Conservation (phyloP, 2,329 filamentous ascomycete genomes). For the Beauveria pseudobassiana region DNA sequence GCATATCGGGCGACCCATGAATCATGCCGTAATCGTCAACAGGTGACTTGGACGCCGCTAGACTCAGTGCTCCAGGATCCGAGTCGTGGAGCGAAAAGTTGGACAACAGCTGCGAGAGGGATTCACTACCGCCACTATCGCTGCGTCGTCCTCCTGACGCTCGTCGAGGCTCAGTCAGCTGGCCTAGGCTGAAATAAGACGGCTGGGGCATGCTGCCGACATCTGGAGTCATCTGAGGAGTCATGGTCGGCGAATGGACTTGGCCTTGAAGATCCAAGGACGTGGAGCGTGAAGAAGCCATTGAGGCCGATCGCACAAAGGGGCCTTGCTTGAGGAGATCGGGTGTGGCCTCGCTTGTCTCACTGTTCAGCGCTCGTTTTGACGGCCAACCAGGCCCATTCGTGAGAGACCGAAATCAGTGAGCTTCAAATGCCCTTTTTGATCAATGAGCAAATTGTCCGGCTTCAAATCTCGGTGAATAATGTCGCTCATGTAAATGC, state of each 20-base stretch:
- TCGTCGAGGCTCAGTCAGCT: constrained; percentile 54
- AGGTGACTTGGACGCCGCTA: constrained; percentile 42
- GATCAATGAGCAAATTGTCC: constrained; percentile 94
- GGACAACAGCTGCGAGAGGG: constrained; percentile 72
- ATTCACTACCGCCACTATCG: constrained; percentile 87
- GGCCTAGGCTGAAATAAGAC: constrained; percentile 79
- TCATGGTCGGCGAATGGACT: constrained; percentile 68
- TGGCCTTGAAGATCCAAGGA: constrained; percentile 81
- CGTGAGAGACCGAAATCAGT: constrained; percentile 96
- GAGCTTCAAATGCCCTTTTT: constrained; percentile 91
- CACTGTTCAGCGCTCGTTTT: constrained; percentile 79
- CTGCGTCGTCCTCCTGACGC: constrained; percentile 72
- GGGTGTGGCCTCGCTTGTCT: constrained; percentile 72
- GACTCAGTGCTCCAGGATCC: constrained; percentile 34
- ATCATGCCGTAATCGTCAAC: constrained; percentile 71
- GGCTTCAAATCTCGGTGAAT: constrained; percentile 96
- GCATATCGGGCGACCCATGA: constrained; percentile 70
- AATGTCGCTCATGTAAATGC: constrained; percentile 88
- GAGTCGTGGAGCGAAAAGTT: constrained; percentile 67
- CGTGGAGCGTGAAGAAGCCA: constrained; percentile 84
- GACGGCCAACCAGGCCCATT: constrained; percentile 93
- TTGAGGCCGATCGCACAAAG: constrained; percentile 76
- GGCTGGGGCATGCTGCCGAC: constrained; percentile 63
- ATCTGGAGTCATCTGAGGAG: constrained; percentile 78
- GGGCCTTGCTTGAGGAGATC: constrained; percentile 89